These are phyloP conservation scores for Aspergillus pseudoterreus DNA, from an alignment of 2,329 filamentous ascomycete species.

Conservation along the genomic window DNA sequence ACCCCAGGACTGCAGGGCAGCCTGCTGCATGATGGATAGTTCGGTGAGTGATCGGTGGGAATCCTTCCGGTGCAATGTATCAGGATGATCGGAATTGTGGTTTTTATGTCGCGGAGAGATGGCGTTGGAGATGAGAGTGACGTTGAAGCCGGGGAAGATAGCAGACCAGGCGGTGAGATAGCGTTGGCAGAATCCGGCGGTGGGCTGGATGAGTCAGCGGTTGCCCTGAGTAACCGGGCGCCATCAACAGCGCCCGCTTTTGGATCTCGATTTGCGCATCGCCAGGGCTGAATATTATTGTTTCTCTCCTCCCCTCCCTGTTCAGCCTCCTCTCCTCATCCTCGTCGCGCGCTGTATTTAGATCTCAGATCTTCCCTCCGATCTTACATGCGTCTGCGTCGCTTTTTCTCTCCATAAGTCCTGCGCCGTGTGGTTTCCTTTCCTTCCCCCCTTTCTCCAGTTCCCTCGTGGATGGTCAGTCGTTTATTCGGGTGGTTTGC, in stretches of 20 bases:
- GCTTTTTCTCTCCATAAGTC: conserved; percentile 15
- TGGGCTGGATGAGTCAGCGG: conserved; percentile 27
- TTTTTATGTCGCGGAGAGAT: not conserved
- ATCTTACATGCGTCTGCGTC: conserved; percentile 19
- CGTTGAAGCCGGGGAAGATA: conserved; percentile 1
- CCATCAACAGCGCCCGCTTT: conserved; percentile 26
- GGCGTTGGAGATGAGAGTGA: not conserved
- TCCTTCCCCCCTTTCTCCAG: not conserved
- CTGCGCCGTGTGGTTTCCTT: conserved; percentile 12
- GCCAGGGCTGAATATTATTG: conserved; percentile 8
- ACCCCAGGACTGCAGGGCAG: conserved; percentile 62
- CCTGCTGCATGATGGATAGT: conserved; percentile 45
- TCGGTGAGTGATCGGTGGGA: not conserved
- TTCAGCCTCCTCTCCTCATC: conserved; percentile 1
- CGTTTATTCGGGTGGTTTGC: conserved; percentile 15
- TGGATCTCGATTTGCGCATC: conserved; percentile 9
- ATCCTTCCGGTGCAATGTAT: not conserved
- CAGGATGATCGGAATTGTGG: not conserved
- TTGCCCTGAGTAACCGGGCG: conserved; percentile 32
- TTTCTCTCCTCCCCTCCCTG: conserved; percentile 7
- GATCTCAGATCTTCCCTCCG: conserved; percentile 1
- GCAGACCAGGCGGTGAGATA: conserved; percentile 24
- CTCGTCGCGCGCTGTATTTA: not conserved
- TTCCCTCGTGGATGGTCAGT: conserved; percentile 14
- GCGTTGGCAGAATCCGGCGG: conserved; percentile 28